Evolutionary conservation across 306 rosid genomes (phyloP).

Genomic region (Castanopsis chinensis): DNA sequence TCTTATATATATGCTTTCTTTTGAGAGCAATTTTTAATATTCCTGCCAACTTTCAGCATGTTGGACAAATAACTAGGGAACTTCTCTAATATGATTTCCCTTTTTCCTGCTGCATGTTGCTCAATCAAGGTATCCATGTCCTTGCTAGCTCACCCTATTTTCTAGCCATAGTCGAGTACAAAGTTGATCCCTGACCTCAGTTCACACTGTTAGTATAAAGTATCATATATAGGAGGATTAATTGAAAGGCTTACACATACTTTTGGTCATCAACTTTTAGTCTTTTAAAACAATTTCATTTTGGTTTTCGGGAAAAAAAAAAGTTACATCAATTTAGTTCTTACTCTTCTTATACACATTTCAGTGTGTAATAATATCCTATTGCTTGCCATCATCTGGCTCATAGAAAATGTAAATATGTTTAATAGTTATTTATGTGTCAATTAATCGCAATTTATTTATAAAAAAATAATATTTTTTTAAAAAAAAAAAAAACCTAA

Average conservation of each 20-base stretch:
- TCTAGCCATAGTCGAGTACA: background rate
- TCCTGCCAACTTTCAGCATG: slow-evolving; percentile 25
- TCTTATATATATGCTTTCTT: slow-evolving; percentile 63
- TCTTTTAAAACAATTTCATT: no score
- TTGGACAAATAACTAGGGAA: background rate
- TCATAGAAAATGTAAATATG: no score
- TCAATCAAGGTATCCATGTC: background rate
- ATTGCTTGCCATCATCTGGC: no score
- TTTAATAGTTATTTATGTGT: no score
- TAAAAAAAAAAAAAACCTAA: no score
- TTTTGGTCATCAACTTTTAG: no score
- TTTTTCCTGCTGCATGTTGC: background rate
- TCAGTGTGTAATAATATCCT: no score
- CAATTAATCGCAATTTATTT: no score
- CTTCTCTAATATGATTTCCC: background rate
- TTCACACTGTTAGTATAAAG: background rate
- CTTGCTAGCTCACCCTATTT: background rate
- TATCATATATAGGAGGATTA: background rate
- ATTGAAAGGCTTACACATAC: background rate
- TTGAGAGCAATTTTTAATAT: slow-evolving; percentile 41
- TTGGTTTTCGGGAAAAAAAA: no score
- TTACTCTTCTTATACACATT: no score
- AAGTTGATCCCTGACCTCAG: background rate
- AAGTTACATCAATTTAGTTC: no score
- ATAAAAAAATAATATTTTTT: no score